A percentile compares a stretch with the other conserved stretches of the same genome.
Conservation (phyloP, 75 land plant genomes). For the Sequoiadendron giganteum region DNA sequence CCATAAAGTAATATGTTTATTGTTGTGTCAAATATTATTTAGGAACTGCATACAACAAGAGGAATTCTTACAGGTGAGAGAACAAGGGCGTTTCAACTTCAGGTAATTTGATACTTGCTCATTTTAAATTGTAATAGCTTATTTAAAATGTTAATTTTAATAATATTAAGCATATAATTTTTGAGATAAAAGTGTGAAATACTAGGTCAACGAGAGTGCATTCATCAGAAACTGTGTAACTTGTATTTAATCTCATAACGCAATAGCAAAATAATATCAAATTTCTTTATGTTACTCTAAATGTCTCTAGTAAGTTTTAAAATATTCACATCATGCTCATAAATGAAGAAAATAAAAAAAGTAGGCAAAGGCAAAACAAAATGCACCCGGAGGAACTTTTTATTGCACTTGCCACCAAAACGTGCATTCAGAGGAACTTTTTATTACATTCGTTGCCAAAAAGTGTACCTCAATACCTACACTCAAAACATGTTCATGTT, state of each 20-base stretch:
- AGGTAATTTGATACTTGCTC: slow-evolving; percentile 43
- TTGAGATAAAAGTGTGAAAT: not conserved
- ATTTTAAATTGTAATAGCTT: not conserved
- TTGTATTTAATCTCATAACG: not conserved
- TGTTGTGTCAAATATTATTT: not conserved
- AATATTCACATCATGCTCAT: not conserved
- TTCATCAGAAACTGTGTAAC: not conserved
- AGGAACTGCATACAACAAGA: slow-evolving; percentile 96
- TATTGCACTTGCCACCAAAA: too few species aligned
- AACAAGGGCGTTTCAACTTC: slow-evolving; percentile 89
- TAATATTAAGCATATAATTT: not conserved
- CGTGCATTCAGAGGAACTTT: too few species aligned
- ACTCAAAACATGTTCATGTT: too few species aligned
- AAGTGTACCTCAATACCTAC: too few species aligned
- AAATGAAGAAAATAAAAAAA: too few species aligned
- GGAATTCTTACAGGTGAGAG: slow-evolving; percentile 85
- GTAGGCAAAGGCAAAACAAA: too few species aligned
- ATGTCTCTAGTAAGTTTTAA: not conserved
- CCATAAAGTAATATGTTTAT: not conserved
- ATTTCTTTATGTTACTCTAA: not conserved
- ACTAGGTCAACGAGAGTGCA: not conserved
- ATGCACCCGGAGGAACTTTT: too few species aligned
- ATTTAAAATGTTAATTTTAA: not conserved
- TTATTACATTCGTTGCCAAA: too few species aligned
- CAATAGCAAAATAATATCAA: not conserved